Evolutionary conservation across 805 yeast genomes (phyloP).

Genomic region (Monosporozyma servazzii): DNA sequence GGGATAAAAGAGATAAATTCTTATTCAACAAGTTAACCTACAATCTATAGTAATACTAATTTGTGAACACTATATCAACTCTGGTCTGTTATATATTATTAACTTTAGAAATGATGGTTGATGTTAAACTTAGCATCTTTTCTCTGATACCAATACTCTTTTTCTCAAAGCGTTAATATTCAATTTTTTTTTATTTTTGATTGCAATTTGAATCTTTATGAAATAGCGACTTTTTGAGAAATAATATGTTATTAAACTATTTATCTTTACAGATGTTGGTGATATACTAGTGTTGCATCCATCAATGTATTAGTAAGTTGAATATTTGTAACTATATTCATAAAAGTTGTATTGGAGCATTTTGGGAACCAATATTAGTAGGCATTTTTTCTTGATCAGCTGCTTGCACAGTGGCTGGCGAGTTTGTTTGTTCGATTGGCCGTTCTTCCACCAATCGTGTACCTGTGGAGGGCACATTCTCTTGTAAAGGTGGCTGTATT

Average conservation of each 20-base stretch:
- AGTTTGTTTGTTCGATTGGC: no score
- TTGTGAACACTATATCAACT: not conserved
- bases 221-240: no score
- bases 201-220: no score
- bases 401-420: not conserved
- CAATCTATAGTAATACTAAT: not conserved
- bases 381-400: not conserved
- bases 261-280: no score
- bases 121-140: not conserved
- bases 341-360: not conserved
- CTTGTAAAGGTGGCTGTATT: not conserved
- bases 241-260: no score
- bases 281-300: no score
- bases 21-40: not conserved
- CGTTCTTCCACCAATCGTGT: no score
- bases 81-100: no score
- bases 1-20: not conserved
- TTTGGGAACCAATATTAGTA: not conserved
- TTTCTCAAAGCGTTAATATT: not conserved
- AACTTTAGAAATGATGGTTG: no score
- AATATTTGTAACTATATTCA: no score
- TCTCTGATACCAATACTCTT: not conserved
- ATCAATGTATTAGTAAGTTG: not conserved
- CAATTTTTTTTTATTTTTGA: not conserved
- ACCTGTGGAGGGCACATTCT: not conserved